Conservation (phyloP, 345 rosid genomes). For the Cardamine occulta region DNA sequence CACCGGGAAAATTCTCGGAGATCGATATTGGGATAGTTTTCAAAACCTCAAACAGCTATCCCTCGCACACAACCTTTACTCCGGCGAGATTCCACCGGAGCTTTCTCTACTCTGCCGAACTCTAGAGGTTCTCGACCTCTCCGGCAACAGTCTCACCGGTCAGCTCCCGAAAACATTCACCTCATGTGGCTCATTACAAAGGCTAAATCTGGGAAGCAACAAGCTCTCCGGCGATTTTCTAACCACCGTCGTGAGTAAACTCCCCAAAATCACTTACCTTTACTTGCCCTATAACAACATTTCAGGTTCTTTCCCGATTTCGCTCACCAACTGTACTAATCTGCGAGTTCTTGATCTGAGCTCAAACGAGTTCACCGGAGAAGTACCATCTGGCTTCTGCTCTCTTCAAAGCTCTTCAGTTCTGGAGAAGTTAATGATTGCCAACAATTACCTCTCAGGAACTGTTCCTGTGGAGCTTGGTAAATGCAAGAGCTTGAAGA, state of each 20-base stretch:
- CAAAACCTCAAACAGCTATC: constrained; percentile 60
- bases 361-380: constrained; percentile 67
- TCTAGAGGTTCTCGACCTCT: constrained; percentile 71
- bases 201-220: constrained; percentile 75
- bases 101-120: constrained; percentile 60
- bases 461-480: constrained; percentile 68
- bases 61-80: constrained; percentile 58
- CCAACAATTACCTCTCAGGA: constrained; percentile 82
- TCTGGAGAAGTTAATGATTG: constrained; percentile 67
- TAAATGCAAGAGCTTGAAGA: constrained; percentile 68
- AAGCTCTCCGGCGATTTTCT: constrained; percentile 76
- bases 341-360: constrained; percentile 85
- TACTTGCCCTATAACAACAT: constrained; percentile 75
- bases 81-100: constrained; percentile 69
- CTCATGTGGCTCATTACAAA: constrained; percentile 58
- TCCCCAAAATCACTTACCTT: constrained; percentile 57
- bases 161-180: constrained; percentile 59
- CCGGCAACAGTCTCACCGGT: constrained; percentile 66
- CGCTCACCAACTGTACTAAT: constrained; percentile 58
- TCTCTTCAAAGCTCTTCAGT: constrained; percentile 48
- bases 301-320: constrained; percentile 65
- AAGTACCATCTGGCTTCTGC: constrained; percentile 69
- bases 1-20: constrained; percentile 60
- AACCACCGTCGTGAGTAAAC: constrained; percentile 60
- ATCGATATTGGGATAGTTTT: constrained; percentile 51